Conservation (phyloP, 805 yeast genomes). For the Clavispora vitiphila region DNA sequence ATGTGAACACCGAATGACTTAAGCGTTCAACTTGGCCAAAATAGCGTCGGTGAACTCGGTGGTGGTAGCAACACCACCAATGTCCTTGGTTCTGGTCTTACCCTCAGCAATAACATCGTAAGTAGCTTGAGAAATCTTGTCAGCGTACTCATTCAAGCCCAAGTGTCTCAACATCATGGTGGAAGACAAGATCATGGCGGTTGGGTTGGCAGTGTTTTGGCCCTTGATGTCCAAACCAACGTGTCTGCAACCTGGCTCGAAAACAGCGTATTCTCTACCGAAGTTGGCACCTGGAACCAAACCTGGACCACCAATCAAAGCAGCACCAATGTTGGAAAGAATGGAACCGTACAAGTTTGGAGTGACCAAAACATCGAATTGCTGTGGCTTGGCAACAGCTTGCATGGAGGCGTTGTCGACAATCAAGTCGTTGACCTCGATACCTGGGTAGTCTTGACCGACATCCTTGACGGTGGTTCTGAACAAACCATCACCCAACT, state of each 20-base stretch:
- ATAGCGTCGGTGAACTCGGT: conserved; percentile 93
- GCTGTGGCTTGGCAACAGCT: conserved; percentile 97
- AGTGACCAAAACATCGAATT: conserved; percentile 95
- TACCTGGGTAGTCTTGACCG: conserved; percentile 77
- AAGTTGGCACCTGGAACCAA: conserved; percentile 97
- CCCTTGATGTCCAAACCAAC: conserved; percentile 97
- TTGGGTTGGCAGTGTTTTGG: conserved; percentile 93
- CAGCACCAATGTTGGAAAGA: conserved; percentile 97
- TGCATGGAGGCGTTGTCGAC: conserved; percentile 99
- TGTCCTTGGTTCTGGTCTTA: conserved; percentile 76
- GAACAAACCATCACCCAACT: conserved; percentile 96
- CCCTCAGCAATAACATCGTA: conserved; percentile 89
- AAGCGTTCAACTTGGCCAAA: conserved; percentile 55
- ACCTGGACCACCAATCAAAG: conserved; percentile 96
- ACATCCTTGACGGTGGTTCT: conserved; percentile 88
- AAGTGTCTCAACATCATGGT: conserved; percentile 92
- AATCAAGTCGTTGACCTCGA: conserved; percentile 84
- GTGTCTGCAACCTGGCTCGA: conserved; percentile 99
- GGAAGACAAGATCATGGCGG: conserved; percentile 92
- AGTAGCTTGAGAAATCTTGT: conserved; percentile 83
- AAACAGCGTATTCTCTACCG: conserved; percentile 95
- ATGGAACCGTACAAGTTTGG: conserved; percentile 98
- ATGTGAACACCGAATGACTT: not conserved
- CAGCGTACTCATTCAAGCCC: conserved; percentile 81
- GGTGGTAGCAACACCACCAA: conserved; percentile 86